Evolutionary conservation across 768 basidiomycete genomes (phyloP).

Genomic region (Auricularia auricula-judae): DNA sequence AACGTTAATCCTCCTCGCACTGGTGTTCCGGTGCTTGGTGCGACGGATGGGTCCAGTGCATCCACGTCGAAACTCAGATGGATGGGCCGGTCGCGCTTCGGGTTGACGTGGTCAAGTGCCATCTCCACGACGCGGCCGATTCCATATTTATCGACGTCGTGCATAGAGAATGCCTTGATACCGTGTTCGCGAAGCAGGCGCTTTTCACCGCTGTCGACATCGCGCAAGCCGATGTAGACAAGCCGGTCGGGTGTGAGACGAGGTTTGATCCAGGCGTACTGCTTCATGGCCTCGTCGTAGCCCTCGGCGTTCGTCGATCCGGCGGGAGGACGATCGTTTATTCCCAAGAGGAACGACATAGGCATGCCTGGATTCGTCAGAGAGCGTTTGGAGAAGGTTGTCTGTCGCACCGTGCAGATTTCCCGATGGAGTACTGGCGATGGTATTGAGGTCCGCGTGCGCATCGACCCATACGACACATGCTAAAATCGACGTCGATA

Average conservation of each 20-base stretch:
- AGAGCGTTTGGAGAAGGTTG: too few species aligned
- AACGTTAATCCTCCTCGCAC: slow-evolving; percentile 94
- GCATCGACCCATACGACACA: slow-evolving; percentile 97
- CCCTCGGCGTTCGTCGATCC: slow-evolving; percentile 25
- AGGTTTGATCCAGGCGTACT: slow-evolving; percentile 53
- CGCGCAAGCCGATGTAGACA: slow-evolving; percentile 96
- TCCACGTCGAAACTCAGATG: slow-evolving; percentile 97
- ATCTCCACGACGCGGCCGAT: slow-evolving; percentile 93
- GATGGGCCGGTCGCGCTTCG: slow-evolving; percentile 69
- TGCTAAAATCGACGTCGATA: slow-evolving; percentile 11
- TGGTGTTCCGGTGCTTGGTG: slow-evolving; percentile 91
- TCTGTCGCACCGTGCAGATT: slow-evolving; percentile 63
- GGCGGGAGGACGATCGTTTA: slow-evolving; percentile 16
- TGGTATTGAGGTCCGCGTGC: slow-evolving; percentile 93
- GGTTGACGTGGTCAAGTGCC: slow-evolving; percentile 92
- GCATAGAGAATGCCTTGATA: slow-evolving; percentile 87
- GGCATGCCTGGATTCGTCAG: slow-evolving; percentile 52
- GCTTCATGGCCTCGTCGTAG: slow-evolving; percentile 26
- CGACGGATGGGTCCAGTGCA: slow-evolving; percentile 86
- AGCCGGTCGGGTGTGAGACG: slow-evolving; percentile 59
- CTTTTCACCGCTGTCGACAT: slow-evolving; percentile 84
- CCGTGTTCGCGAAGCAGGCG: slow-evolving; percentile 73
- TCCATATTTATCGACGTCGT: slow-evolving; percentile 74
- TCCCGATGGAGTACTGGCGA: slow-evolving; percentile 39
- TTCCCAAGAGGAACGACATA: slow-evolving; percentile 77